Conservation (phyloP, 495 filamentous ascomycete genomes). For the Annulohypoxylon maeteangense region DNA sequence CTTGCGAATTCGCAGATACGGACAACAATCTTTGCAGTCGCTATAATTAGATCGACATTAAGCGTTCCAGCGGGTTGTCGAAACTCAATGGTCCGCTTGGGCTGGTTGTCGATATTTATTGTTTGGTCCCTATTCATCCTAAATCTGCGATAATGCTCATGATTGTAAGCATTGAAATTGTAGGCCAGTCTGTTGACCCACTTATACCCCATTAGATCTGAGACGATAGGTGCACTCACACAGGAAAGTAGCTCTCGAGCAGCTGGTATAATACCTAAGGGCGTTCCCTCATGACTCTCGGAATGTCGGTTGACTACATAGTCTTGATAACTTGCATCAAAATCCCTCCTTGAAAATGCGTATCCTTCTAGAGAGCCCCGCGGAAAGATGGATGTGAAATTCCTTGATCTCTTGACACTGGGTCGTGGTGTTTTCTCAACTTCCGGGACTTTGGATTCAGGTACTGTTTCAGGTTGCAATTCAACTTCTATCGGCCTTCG, state of each 20-base stretch:
- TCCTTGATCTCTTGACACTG: background rate
- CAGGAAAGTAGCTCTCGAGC: background rate
- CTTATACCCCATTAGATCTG: background rate
- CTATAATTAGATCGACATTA: constrained; percentile 23
- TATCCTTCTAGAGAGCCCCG: constrained; percentile 31
- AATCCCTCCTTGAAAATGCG: background rate
- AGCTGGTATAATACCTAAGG: background rate
- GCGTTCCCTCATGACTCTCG: background rate
- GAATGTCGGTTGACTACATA: too few species aligned
- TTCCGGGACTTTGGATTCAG: background rate
- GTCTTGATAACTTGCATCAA: background rate
- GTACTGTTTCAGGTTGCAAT: background rate
- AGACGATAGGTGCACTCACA: background rate
- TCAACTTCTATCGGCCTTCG: background rate
- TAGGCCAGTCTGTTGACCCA: constrained; percentile 18
- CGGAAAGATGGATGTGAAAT: constrained; percentile 16
- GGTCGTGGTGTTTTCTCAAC: background rate
- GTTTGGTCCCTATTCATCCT: too few species aligned
- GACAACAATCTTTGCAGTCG: constrained; percentile 2
- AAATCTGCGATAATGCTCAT: background rate
- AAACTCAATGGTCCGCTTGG: constrained; percentile 35
- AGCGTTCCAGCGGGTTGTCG: constrained; percentile 30
- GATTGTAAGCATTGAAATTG: constrained; percentile 15
- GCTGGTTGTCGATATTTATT: background rate
- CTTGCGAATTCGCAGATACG: constrained; percentile 17